These are phyloP conservation scores for Rhododendron ovatum DNA, from an alignment of 148 eudicot species.

Conservation along the genomic window DNA sequence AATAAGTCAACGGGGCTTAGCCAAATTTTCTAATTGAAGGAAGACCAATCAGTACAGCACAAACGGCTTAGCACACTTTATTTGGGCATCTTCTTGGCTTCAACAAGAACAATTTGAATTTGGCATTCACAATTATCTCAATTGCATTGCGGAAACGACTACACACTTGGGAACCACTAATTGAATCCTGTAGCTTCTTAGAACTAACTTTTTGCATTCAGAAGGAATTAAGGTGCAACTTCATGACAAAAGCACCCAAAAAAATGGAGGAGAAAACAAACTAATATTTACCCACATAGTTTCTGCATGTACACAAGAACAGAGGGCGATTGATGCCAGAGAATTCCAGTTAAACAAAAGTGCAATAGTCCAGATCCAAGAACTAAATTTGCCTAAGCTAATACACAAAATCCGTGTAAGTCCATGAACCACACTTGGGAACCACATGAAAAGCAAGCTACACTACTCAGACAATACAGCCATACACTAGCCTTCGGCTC, in stretches of 20 bases:
- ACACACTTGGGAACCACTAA: neutral
- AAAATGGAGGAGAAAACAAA: neutral
- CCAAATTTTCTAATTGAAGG: neutral
- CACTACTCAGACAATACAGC: no score
- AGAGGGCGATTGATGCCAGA: neutral
- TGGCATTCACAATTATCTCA: neutral
- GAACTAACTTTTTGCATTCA: neutral
- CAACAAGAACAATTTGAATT: neutral
- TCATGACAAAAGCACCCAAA: neutral
- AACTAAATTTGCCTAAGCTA: neutral
- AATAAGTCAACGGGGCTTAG: neutral
- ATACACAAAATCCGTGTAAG: no score
- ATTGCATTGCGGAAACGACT: neutral
- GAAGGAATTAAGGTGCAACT: neutral
- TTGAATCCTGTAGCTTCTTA: neutral
- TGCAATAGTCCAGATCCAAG: neutral
- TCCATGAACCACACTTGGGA: no score
- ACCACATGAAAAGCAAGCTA: no score
- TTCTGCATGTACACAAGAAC: neutral
- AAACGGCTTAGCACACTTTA: neutral
- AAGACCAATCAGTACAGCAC: neutral
- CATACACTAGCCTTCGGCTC: no score
- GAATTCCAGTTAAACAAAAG: neutral
- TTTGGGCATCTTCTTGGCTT: neutral
- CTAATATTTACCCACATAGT: neutral